Base-by-base conservation (phyloP, 306 rosid genomes). In the Malus fusca region DNA sequence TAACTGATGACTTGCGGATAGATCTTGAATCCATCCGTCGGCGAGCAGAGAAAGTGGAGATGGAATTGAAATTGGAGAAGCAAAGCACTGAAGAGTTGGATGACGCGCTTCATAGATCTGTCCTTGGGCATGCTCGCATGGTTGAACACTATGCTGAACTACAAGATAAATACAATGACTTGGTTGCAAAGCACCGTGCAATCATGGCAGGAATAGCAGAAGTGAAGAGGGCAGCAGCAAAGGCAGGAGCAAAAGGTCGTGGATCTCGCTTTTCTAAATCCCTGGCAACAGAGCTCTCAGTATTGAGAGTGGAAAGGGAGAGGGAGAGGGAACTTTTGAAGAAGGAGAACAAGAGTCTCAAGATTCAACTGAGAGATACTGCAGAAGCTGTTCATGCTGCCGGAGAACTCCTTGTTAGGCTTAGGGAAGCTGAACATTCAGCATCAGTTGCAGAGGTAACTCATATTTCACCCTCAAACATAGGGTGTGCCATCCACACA, bases 361-460 rank as follows among this genome's bases (percentile, higher is more conserved):
- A 86, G 80, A 68, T 85, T 82, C 97, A 92, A 83, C 98, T 92
- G 30, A 83, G 98, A 81, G 98, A 96, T 85, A 96, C 97, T 62
- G 99, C 98, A 69, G 99, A 92, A 84, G 99, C 98, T 65, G 99
- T 96, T 71, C 99, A 96, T 82, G 98, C 98, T 33, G 99, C 99
- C 43, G 99, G 98, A 72, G 99, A 89, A 80, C 88, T 96, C 30
- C 99, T 96, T 67, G 98, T 89, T 40, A 79, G 99, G 87, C 97
- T 92, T 35, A 87, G 97, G 86, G 97, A 96, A 85, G 93, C 99
- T 42, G 99, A 92, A 73, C 87, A 96, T 43, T 85, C 93, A 66
- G 88, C 88, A 37, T 89, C 98, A 62, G 68, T 77, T 74, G 90
- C 91, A 69, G 90, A 92, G 99, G 97, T 96, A 90, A 85, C 64